These are phyloP conservation scores for Schwanniomyces sp. DNA, from an alignment of 805 yeast species.

Conservation along the genomic window DNA sequence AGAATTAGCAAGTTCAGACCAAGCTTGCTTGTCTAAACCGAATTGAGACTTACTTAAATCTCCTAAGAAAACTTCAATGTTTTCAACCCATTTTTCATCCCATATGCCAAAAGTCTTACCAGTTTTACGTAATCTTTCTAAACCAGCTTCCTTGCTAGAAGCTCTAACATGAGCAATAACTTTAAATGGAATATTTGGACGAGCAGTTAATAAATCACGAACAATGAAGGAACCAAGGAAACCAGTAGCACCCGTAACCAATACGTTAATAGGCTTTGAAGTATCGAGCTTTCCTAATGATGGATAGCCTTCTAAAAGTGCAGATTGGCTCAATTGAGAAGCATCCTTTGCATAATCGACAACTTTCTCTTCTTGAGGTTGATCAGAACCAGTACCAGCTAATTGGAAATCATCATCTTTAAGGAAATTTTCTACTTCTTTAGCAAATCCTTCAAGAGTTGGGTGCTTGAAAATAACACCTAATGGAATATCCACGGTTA, in stretches of 20 bases:
- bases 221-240: constrained; percentile 90
- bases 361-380: constrained; percentile 31
- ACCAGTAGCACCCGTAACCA: constrained; percentile 95
- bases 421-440: constrained; percentile 60
- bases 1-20: constrained; percentile 55
- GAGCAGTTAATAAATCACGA: constrained; percentile 63
- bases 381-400: constrained; percentile 28
- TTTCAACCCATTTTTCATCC: constrained; percentile 57
- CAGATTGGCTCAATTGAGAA: constrained; percentile 39
- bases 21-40: constrained; percentile 59
- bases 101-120: constrained; percentile 83
- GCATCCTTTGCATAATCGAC: constrained; percentile 73
- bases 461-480: constrained; percentile 90
- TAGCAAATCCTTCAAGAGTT: constrained; percentile 76
- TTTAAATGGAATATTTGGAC: constrained; percentile 51
- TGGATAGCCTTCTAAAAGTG: constrained; percentile 45
- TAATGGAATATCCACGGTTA: constrained; percentile 80
- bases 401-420: constrained; percentile 49
- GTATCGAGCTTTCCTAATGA: constrained; percentile 40
- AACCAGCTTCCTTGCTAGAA: constrained; percentile 59
- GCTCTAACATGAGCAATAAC: constrained; percentile 94
- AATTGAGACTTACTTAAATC: constrained; percentile 72
- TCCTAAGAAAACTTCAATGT: constrained; percentile 76
- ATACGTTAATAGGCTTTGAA: constrained; percentile 52
- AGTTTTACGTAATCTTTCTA: constrained; percentile 72